A percentile compares a stretch with the other conserved stretches of the same genome.
Evolutionary conservation across 1,284 basidiomycete genomes (phyloP).

Genomic region (Bjerkandera adusta): DNA sequence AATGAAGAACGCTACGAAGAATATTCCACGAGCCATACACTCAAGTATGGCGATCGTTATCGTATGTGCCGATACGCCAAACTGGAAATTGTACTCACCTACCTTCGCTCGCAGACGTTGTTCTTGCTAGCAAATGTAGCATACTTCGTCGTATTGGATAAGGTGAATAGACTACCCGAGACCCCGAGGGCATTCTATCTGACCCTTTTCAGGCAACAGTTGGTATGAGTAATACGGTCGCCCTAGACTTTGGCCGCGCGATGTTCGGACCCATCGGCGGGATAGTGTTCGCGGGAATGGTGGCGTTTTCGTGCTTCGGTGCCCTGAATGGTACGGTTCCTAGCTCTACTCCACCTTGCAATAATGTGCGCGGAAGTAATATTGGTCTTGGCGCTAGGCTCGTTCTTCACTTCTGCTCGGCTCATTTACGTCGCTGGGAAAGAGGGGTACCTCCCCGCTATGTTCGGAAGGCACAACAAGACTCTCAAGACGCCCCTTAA

Average conservation of each 20-base stretch:
- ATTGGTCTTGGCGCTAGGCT: slow-evolving; percentile 40
- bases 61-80: slow-evolving; percentile 36
- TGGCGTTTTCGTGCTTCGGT: slow-evolving; percentile 93
- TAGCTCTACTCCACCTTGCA: not conserved
- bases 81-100: not conserved
- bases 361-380: not conserved
- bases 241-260: slow-evolving; percentile 89
- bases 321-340: slow-evolving; percentile 72
- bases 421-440: slow-evolving; percentile 88
- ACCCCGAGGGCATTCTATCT: not conserved
- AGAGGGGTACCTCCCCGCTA: slow-evolving; percentile 82
- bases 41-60: slow-evolving; percentile 80
- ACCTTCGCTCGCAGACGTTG: slow-evolving; percentile 42
- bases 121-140: slow-evolving; percentile 86
- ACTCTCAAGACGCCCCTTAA: slow-evolving; percentile 82
- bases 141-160: slow-evolving; percentile 93
- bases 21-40: slow-evolving; percentile 90
- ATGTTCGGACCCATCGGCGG: slow-evolving; percentile 87
- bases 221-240: slow-evolving; percentile 87
- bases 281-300: slow-evolving; percentile 84
- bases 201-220: slow-evolving; percentile 48
- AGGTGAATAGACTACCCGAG: slow-evolving; percentile 34
- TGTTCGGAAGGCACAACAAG: slow-evolving; percentile 77
- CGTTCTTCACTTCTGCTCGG: slow-evolving; percentile 81
- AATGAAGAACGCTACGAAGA: slow-evolving; percentile 81